Evolutionary conservation across 352 stramenopile genomes (phyloP).

Genomic region (Sclerospora graminicola): DNA sequence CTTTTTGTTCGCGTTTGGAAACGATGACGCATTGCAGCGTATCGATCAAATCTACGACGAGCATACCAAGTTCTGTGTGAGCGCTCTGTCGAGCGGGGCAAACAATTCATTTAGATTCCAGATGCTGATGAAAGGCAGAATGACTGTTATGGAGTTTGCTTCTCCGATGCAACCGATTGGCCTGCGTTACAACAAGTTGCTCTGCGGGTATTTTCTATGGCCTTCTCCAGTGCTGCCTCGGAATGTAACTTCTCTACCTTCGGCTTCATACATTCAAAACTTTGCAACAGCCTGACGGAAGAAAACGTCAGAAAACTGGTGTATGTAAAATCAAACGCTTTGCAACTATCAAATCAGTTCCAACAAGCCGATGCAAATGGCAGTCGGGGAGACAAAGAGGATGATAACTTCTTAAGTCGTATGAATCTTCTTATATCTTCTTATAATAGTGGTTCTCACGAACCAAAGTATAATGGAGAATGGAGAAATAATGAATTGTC

Average conservation of each 20-base stretch:
- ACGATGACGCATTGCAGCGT: too few relatives aligned
- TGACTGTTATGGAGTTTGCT: not conserved
- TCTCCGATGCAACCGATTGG: not conserved
- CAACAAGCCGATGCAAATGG: too few relatives aligned
- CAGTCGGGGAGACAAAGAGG: too few relatives aligned
- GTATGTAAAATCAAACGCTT: not conserved
- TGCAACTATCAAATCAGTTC: too few relatives aligned
- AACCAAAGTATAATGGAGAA: too few relatives aligned
- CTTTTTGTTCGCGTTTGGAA: too few relatives aligned
- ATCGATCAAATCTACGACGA: too few relatives aligned
- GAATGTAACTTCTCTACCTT: not conserved
- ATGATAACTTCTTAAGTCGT: too few relatives aligned
- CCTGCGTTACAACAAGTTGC: not conserved
- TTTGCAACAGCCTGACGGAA: not conserved
- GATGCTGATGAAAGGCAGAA: not conserved
- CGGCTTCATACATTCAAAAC: not conserved
- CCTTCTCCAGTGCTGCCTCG: not conserved
- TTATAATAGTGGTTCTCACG: too few relatives aligned
- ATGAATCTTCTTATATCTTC: too few relatives aligned
- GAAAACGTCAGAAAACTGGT: not conserved
- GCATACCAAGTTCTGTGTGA: too few relatives aligned
- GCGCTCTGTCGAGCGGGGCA: not conserved
- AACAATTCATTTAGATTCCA: not conserved
- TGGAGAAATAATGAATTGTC: too few relatives aligned
- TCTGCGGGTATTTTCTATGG: not conserved